Percentiles rank a stretch among this genome's conserved stretches.
These are phyloP conservation scores for Fragosphaeria purpurea DNA, from an alignment of 2,329 filamentous ascomycete genomes.

Conservation along the genomic window DNA sequence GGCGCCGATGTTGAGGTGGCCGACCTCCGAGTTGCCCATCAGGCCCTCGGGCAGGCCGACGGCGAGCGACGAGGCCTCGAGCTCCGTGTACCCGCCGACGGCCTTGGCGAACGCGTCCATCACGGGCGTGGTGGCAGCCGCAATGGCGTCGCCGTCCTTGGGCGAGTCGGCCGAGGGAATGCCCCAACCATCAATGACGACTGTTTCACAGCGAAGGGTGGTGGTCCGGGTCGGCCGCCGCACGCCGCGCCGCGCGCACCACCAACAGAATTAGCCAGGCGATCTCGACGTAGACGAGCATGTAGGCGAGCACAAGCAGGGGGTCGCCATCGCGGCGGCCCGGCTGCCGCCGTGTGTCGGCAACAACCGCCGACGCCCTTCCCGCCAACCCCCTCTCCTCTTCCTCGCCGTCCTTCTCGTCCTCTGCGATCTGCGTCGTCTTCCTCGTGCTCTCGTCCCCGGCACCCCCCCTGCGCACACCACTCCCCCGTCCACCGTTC, in stretches of 20 bases:
- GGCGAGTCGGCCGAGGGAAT: conserved; percentile 71
- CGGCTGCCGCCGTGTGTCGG: neutral
- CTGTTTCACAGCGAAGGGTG: conserved; percentile 29
- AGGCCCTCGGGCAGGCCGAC: conserved; percentile 93
- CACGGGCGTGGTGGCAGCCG: conserved; percentile 80
- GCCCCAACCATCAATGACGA: conserved; percentile 99
- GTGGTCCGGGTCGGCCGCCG: too few species aligned
- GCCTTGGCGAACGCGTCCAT: conserved; percentile 89
- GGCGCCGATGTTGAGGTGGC: conserved; percentile 96
- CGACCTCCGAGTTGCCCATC: conserved; percentile 99
- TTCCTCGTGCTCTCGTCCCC: too few species aligned
- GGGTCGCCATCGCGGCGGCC: conserved; percentile 20
- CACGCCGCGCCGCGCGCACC: conserved; percentile 25
- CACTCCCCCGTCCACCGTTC: too few species aligned
- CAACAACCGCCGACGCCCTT: too few species aligned
- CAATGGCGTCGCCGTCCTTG: conserved; percentile 88
- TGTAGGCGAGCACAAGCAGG: conserved; percentile 38
- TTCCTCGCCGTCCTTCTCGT: conserved; percentile 23
- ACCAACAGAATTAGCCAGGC: conserved; percentile 50
- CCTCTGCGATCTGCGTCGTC: too few species aligned
- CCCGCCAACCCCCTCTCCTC: conserved; percentile 42
- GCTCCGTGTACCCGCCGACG: conserved; percentile 75
- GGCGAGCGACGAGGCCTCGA: conserved; percentile 91
- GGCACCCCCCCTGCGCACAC: too few species aligned
- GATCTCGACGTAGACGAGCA: conserved; percentile 46